Evolutionary conservation across 2,329 filamentous ascomycete species (phyloP).

Genomic region (Trichoderma oligosporum): DNA sequence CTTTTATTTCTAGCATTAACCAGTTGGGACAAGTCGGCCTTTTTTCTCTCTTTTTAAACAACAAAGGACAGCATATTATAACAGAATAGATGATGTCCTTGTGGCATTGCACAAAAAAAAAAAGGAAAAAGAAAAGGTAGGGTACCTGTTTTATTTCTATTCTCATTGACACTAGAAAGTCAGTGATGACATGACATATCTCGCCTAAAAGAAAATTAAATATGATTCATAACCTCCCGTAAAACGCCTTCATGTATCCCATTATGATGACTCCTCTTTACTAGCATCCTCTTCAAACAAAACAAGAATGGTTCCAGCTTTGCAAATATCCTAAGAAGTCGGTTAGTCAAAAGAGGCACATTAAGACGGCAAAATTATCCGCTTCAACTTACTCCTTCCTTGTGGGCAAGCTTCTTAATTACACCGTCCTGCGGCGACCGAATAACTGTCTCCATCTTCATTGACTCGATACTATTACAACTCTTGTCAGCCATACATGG

Average conservation of each 20-base stretch:
- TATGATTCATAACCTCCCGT: constrained; percentile 15
- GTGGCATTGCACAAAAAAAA: not conserved
- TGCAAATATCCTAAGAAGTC: constrained; percentile 64
- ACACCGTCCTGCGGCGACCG: constrained; percentile 69
- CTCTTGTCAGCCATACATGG: constrained; percentile 32
- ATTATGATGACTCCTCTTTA: constrained; percentile 28
- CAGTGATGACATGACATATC: constrained; percentile 10
- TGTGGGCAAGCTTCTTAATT: constrained; percentile 69
- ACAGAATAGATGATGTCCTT: not conserved
- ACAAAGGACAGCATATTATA: too few species aligned
- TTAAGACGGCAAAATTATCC: too few species aligned
- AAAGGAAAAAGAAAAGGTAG: not conserved
- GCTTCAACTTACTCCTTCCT: constrained; percentile 60
- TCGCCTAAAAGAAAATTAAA: not conserved
- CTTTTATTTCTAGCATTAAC: not conserved
- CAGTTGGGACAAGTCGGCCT: not conserved
- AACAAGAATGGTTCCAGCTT: constrained; percentile 70
- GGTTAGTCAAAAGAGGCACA: not conserved
- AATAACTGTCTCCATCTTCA: constrained; percentile 89
- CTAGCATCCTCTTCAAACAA: constrained; percentile 59
- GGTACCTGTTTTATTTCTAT: not conserved
- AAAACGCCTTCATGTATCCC: constrained; percentile 21
- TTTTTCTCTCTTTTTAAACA: too few species aligned
- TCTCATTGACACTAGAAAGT: not conserved
- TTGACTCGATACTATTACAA: constrained; percentile 66